Evolutionary conservation across 163 green algal genomes (phyloP), one percentile per base, ranked within the genome.

Genomic region (Chloromonas sp.): DNA sequence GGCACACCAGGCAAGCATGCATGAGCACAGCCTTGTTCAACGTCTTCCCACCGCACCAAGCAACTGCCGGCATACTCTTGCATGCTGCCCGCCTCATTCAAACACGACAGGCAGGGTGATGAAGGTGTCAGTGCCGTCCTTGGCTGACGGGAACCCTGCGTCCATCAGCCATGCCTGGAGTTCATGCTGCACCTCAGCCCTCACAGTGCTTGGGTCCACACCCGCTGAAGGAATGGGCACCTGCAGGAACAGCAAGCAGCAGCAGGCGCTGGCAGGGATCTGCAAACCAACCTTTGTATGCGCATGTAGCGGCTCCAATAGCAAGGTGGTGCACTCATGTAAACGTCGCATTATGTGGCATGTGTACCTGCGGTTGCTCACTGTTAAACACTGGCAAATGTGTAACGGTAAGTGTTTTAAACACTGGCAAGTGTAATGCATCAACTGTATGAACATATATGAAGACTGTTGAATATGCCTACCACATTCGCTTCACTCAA

Each of bases 71-170:
- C 36, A 36, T 36, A 36, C 36, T 36, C 36, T 36, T 36, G 36
- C 36, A 36, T 36, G 36, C 5, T 11, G 66, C 5, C 66, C 5
- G 11, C 66, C 5, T 74, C 66, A 79, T 36, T 79, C 71, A 79
- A 79, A 79, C 71, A 79, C 71, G 5, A 79, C 71, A 2, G 71
- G 71, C 14, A 79, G 13, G 5, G 71, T 79, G 71, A 79, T 79
- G 14, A 79, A 36, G 13, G 71, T 79, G 71, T 79, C 71, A 36
- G 36, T 36, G 36, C 36, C 36, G 2, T 79, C 71, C 71, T 3
- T 36, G 5, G 71, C 71, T 2, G 71, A 5, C 5, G 71, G 71
- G 71, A 79, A 79, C 71, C 58, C 2, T 11, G 13, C 11, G 71
- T 79, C 71, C 71, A 2, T 14, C 71, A 79, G 5, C 71, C 71